phyloP scores from a whole-genome alignment of 2,329 filamentous ascomycete species.

The Phialocephala subalpina region DNA sequence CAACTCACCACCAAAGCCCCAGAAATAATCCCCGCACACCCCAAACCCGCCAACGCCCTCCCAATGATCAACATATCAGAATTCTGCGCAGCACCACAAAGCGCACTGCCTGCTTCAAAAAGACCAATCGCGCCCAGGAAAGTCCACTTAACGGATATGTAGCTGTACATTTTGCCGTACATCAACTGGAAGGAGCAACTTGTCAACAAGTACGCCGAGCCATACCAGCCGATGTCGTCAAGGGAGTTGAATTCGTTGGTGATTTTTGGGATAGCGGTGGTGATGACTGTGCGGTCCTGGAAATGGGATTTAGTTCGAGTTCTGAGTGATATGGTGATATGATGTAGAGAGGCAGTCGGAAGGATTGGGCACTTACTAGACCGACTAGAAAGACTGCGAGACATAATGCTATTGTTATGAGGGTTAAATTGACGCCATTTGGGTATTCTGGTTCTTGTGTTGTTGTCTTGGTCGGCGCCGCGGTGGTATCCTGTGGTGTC shows the following conservation, averaged over 20 bases:
- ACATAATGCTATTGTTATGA: not conserved
- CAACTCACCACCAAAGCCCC: slow-evolving; percentile 38
- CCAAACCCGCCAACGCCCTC: slow-evolving; percentile 42
- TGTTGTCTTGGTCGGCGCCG: not conserved
- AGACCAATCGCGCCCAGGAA: slow-evolving; percentile 41
- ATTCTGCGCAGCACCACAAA: slow-evolving; percentile 46
- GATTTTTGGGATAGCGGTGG: slow-evolving; percentile 49
- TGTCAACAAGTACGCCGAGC: slow-evolving; percentile 49
- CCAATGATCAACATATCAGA: slow-evolving; percentile 46
- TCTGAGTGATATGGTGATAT: not conserved
- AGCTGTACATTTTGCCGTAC: slow-evolving; percentile 44
- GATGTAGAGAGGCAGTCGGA: not conserved
- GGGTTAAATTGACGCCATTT: not conserved
- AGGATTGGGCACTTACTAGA: not conserved
- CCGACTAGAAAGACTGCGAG: slow-evolving; percentile 5
- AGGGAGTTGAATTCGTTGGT: slow-evolving; percentile 49
- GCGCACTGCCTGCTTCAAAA: slow-evolving; percentile 45
- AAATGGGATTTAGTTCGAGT: not conserved
- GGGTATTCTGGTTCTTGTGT: not conserved
- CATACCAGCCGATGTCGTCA: slow-evolving; percentile 56
- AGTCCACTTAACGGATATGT: slow-evolving; percentile 43
- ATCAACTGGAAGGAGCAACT: slow-evolving; percentile 39
- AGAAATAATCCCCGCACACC: slow-evolving; percentile 42
- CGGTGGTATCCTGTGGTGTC: not conserved
- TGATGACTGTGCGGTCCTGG: slow-evolving; percentile 47